Percentiles rank a stretch among this genome's conserved stretches.
phyloP scores from a whole-genome alignment of 805 yeast genomes.

The Myxozyma geophila region DNA sequence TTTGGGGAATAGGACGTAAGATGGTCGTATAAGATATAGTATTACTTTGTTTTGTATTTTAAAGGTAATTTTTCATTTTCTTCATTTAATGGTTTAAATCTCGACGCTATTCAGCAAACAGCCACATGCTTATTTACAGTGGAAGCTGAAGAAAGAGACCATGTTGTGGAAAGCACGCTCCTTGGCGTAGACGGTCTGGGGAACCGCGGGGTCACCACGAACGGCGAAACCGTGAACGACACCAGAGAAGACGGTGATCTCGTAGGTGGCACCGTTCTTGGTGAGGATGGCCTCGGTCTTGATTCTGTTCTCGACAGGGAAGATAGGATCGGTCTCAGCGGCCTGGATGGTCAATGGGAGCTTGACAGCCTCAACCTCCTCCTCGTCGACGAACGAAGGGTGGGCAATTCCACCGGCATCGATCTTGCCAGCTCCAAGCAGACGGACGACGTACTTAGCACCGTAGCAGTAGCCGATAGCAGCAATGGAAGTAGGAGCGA shows the following conservation, averaged over 20 bases:
- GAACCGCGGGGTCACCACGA: constrained; percentile 33
- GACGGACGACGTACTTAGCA: constrained; percentile 67
- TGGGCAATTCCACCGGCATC: constrained; percentile 79
- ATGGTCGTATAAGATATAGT: no score
- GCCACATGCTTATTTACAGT: constrained; percentile 19
- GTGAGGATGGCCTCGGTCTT: constrained; percentile 62
- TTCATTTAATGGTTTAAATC: not conserved
- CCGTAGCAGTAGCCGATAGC: constrained; percentile 86
- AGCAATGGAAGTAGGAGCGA: constrained; percentile 55
- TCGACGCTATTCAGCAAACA: not conserved
- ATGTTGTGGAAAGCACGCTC: constrained; percentile 32
- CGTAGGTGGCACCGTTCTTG: constrained; percentile 60
- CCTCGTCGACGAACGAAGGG: constrained; percentile 73
- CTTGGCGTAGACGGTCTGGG: constrained; percentile 32
- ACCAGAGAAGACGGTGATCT: constrained; percentile 64
- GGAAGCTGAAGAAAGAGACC: constrained; percentile 28
- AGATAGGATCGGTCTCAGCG: constrained; percentile 67
- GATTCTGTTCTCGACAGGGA: constrained; percentile 66
- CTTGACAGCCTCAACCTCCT: constrained; percentile 65
- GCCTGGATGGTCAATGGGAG: constrained; percentile 71
- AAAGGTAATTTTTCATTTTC: not conserved
- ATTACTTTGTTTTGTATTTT: not conserved
- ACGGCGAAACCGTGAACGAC: constrained; percentile 78
- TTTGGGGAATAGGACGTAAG: no score
- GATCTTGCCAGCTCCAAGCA: constrained; percentile 49